Evolutionary conservation across 176 grass and related monocot species (phyloP), one percentile per base, ranked within the genome.

Genomic region (Ensete glaucum): DNA sequence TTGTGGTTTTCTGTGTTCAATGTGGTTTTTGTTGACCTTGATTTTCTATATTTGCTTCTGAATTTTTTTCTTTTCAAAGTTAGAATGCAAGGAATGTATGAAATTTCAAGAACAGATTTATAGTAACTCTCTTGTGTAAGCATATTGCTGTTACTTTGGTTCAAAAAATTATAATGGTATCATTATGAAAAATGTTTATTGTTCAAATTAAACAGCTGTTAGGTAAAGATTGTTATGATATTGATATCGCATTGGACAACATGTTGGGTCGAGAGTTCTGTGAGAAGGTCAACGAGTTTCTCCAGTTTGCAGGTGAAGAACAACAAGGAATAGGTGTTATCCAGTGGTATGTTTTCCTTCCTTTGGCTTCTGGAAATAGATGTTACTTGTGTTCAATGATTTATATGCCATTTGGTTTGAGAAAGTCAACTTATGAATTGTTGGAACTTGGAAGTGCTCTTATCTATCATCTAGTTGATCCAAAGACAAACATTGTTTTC

Each of bases 161-260:
- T 17, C 3, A 43, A 9, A 13, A 21, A 76, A 75, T 23, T 23
- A 23, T 23, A 23, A 23, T 78, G 26, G 53, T 72, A 64, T 63
- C 26, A 67, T 81, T 52, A n/a, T 43, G 52, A 48, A 29, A 66
- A 53, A 72, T 77, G 14, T 13, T 62, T 17, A 76, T 55, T 52
- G 51, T 51, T 50, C 59, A 17, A 23, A 14, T 58, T 73, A 50
- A 54, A 22, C 85, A 98, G 94, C 79, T 98, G n/a, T 80, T 98
- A 53, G 86, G 95, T 53, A 98, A 98, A 82, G 88, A 91, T 78
- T 98, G 90, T 26, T 74, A 85, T 76, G 95, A 98, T 78, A 98
- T 98, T 78, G 95, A 93, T 80, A 98, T 98, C 68, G 95, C 95
- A 54, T 85, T 98, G 67, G 95, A 98, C 60, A 90, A 98, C 74